These are phyloP conservation scores for Daldinia caldariorum DNA, from an alignment of 495 filamentous ascomycete genomes.

Conservation along the genomic window DNA sequence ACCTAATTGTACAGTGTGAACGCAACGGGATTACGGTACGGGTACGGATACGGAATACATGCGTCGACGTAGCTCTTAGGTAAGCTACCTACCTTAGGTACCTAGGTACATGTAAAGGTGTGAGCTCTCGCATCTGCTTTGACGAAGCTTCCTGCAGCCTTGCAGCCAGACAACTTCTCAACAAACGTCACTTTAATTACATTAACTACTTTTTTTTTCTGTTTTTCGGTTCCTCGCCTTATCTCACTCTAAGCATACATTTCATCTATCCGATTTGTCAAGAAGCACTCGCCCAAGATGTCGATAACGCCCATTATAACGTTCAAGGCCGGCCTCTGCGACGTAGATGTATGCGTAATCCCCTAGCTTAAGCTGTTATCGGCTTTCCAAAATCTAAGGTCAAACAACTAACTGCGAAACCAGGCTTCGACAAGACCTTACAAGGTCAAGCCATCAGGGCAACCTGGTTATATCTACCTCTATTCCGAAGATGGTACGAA, in stretches of 20 bases:
- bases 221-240: neutral
- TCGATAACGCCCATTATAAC: slow-evolving; percentile 87
- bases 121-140: slow-evolving; percentile 25
- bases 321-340: slow-evolving; percentile 95
- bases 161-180: slow-evolving; percentile 12
- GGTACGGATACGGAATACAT: neutral
- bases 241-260: slow-evolving; percentile 1
- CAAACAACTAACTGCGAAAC: slow-evolving; percentile 45
- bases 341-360: slow-evolving; percentile 74
- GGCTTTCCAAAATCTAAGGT: neutral
- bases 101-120: neutral
- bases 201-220: neutral
- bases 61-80: slow-evolving; percentile 35
- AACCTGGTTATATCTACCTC: slow-evolving; percentile 90
- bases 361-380: slow-evolving; percentile 9
- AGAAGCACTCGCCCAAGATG: slow-evolving; percentile 60
- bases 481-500: slow-evolving; percentile 86
- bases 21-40: neutral
- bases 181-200: slow-evolving; percentile 10
- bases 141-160: slow-evolving; percentile 52
- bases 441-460: slow-evolving; percentile 72
- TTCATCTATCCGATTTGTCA: neutral
- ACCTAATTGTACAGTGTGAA: neutral
- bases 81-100: too few relatives aligned
- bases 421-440: slow-evolving; percentile 69